Conservation (phyloP, 2,329 filamentous ascomycete genomes). For the Rutstroemia sydowiana region DNA sequence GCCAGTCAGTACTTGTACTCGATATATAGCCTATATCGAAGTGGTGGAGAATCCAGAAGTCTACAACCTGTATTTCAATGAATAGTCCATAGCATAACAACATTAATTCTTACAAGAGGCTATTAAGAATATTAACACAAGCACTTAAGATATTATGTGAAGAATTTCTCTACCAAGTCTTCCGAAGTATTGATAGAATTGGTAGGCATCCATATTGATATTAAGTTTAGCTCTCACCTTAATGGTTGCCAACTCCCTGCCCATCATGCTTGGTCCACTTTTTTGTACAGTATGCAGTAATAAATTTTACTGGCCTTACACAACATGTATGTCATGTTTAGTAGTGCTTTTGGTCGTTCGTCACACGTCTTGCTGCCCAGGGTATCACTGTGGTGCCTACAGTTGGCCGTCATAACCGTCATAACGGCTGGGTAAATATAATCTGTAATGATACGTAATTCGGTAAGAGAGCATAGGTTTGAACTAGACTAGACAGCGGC, state of each 20-base stretch:
- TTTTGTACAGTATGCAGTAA: conserved; percentile 3
- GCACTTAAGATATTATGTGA: too few species aligned
- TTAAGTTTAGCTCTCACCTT: neutral
- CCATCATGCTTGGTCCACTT: neutral
- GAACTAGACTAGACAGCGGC: conserved; percentile 1
- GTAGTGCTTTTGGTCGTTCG: conserved; percentile 1
- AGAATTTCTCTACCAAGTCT: too few species aligned
- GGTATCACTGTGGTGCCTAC: neutral
- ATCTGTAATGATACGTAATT: neutral
- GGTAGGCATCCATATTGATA: neutral
- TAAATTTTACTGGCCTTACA: conserved; percentile 10
- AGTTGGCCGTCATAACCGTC: conserved; percentile 1
- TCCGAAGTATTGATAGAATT: too few species aligned
- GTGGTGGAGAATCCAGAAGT: too few species aligned
- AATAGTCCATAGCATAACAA: too few species aligned
- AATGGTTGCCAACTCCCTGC: neutral
- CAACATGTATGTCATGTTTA: conserved; percentile 7
- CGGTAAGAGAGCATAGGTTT: neutral
- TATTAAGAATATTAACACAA: too few species aligned
- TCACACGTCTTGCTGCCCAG: conserved; percentile 4
- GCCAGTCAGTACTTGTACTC: too few species aligned
- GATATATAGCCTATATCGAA: too few species aligned
- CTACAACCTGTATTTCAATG: too few species aligned
- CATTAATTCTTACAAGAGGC: too few species aligned
- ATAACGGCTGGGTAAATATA: neutral